Base-by-base conservation (phyloP, 345 rosid species). In the Syzygium oleosum region DNA sequence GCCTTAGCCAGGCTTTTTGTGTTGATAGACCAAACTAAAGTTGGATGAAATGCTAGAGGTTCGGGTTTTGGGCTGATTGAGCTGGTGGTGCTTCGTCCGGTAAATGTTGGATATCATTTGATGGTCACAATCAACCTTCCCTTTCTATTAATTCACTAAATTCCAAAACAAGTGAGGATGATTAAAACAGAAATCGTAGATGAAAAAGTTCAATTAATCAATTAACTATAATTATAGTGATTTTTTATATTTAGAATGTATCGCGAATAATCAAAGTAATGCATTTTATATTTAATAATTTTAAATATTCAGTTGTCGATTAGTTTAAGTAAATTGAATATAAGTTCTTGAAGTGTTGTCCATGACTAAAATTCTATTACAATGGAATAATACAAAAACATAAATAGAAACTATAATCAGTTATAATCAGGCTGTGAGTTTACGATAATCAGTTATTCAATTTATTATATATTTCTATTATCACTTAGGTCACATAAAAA, bases 371-470 rank as follows among this genome's bases (percentile, higher is more conserved):
- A 56, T 56, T 23, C 25, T 56, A 23, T 56, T n/a, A 9, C 2
- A 56, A 9, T 23, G 61, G 61, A 56, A 23, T 23, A 22, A 56
- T 23, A 56, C n/a, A 56, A 56, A 56, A n/a, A 56, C n/a, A 56
- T 56, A 56, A 56, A 56, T 56, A 58, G 15, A 58, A 58, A 58
- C 27, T 12, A 58, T 58, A 23, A 25, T 58, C 25, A 14, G 1
- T 58, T 58, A 58, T 1, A 58, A 0, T 15, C 0, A n/a, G n/a
- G n/a, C n/a, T n/a, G n/a, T 11, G 7, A 58, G 3, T 58, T 58
- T 58, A 58, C 0, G 0, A 0, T 25, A 25, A 11, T 58, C 15
- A 2, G 0, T 25, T 58, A 58, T 10, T 12, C 3, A 58, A 58
- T 25, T 58, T 11, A 25, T 58, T 11, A 11, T 29, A 58, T 58